Conservation (phyloP, 768 basidiomycete genomes). For the Tylopilus intermedius region DNA sequence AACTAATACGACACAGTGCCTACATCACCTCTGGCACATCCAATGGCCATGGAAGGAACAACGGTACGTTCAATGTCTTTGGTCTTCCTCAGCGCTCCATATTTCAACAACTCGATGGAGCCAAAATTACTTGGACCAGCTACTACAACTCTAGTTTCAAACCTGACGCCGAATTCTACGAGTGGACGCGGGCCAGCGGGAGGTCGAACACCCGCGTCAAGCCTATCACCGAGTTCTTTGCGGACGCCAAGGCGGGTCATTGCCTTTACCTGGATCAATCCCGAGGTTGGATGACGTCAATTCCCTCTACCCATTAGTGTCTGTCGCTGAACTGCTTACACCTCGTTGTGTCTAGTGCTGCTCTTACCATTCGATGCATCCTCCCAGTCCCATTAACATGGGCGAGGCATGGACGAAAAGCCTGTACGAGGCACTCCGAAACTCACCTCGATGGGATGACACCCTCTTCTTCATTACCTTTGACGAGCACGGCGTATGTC, state of each 20-base stretch:
- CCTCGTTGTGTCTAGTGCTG: conserved; percentile 15
- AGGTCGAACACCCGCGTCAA: conserved; percentile 13
- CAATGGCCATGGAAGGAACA: conserved; percentile 20
- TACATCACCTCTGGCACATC: conserved; percentile 27
- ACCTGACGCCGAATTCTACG: conserved; percentile 22
- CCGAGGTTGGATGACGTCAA: conserved; percentile 15
- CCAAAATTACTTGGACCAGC: conserved; percentile 22
- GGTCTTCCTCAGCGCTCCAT: conserved; percentile 26
- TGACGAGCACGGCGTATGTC: conserved; percentile 25
- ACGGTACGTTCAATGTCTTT: conserved; percentile 12
- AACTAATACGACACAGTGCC: conserved; percentile 8
- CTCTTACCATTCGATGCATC: conserved; percentile 24
- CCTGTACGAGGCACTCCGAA: conserved; percentile 23
- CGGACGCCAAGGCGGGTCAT: conserved; percentile 19
- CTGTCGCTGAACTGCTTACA: not conserved
- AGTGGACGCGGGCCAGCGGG: conserved; percentile 18
- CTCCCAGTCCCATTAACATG: conserved; percentile 23
- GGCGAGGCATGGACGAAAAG: conserved; percentile 23
- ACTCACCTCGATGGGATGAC: conserved; percentile 22
- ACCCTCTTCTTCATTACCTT: conserved; percentile 22
- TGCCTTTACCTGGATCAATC: conserved; percentile 27
- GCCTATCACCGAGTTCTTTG: conserved; percentile 16
- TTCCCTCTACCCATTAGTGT: not conserved
- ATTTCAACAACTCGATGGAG: conserved; percentile 25
- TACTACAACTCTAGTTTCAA: conserved; percentile 28